These are phyloP conservation scores for Trichocladium uniseriatum DNA, from an alignment of 495 filamentous ascomycete genomes.

Conservation along the genomic window DNA sequence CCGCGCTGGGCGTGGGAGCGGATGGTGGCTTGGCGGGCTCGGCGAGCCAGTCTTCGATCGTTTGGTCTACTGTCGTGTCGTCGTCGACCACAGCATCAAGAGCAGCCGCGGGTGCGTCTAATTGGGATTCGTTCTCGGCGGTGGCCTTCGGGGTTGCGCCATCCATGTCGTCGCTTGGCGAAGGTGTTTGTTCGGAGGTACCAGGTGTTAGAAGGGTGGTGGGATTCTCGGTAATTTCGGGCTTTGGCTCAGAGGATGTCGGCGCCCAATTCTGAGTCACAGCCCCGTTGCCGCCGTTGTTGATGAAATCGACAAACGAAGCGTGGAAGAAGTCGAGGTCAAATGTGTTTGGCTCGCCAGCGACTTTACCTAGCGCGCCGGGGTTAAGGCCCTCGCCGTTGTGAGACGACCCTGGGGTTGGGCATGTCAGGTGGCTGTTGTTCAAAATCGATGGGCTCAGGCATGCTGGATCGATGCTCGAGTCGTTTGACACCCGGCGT, in stretches of 20 bases:
- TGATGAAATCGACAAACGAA: slow-evolving; percentile 14
- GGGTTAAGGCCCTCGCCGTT: background rate
- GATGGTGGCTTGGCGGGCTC: slow-evolving; percentile 11
- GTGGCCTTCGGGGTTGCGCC: background rate
- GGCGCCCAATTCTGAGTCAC: background rate
- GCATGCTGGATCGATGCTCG: background rate
- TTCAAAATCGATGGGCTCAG: background rate
- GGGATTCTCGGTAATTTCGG: background rate
- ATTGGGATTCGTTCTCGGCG: background rate
- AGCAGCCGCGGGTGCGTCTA: no score
- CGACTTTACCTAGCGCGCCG: background rate
- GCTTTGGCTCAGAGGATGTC: background rate
- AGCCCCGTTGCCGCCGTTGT: slow-evolving; percentile 2
- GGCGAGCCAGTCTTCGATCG: slow-evolving; percentile 27
- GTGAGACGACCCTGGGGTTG: slow-evolving; percentile 6
- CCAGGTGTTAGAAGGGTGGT: background rate
- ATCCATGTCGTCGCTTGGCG: background rate
- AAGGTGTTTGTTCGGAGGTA: background rate
- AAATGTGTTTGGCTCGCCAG: slow-evolving; percentile 2
- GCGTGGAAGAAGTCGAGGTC: slow-evolving; percentile 19
- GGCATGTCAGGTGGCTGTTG: slow-evolving; percentile 1
- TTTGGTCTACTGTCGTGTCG: slow-evolving; percentile 18
- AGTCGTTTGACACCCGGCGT: slow-evolving; percentile 13
- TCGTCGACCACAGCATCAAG: no score
- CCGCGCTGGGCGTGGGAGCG: background rate